A percentile compares a stretch with the other conserved stretches of the same genome.
Conservation (phyloP, 2,329 filamentous ascomycete genomes). For the Alternaria hordeiaustralica region DNA sequence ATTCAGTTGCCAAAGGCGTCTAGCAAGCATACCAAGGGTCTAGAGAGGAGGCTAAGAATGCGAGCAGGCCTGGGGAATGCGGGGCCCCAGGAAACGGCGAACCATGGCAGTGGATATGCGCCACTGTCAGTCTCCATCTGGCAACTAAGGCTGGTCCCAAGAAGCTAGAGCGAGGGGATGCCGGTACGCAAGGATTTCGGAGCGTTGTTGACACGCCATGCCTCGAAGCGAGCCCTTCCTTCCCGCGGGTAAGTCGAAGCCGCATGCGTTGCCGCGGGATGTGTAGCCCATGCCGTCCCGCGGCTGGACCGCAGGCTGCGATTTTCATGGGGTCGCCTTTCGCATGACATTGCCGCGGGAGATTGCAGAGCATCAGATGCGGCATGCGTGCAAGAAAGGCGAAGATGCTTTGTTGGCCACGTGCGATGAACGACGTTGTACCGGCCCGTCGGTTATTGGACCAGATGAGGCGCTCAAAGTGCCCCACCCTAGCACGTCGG, state of each 20-base stretch:
- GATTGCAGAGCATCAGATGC: neutral
- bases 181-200: neutral
- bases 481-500: neutral
- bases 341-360: neutral
- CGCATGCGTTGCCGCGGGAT: neutral
- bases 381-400: too few relatives aligned
- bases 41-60: conserved; percentile 2
- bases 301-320: neutral
- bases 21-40: neutral
- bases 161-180: neutral
- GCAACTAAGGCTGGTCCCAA: neutral
- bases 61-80: conserved; percentile 5
- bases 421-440: neutral
- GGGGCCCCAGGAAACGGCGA: conserved; percentile 26
- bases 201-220: neutral
- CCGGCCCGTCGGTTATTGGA: neutral
- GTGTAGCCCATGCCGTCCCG: neutral
- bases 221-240: neutral
- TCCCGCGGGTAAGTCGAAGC: conserved; percentile 2
- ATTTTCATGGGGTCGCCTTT: neutral
- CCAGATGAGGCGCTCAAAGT: neutral
- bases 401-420: neutral
- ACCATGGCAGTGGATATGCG: conserved; percentile 8
- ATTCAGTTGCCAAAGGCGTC: neutral
- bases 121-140: conserved; percentile 5